These are phyloP conservation scores for Porodaedalea pini DNA, from an alignment of 1,284 basidiomycete genomes.

Conservation along the genomic window DNA sequence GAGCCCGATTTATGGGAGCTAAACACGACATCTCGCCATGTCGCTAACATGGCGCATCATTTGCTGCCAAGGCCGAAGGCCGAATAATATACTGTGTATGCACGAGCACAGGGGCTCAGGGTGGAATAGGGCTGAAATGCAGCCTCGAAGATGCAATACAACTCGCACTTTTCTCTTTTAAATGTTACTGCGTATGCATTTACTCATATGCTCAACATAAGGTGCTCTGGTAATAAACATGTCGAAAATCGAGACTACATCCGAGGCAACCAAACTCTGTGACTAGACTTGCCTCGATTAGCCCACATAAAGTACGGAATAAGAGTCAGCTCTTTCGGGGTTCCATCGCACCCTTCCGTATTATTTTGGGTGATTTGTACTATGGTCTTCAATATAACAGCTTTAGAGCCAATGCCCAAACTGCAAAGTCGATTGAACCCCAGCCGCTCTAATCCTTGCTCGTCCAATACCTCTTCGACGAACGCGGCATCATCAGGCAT, in stretches of 20 bases:
- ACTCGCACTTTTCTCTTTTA: too few relatives aligned
- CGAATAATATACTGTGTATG: background rate
- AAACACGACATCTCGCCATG: background rate
- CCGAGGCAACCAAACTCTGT: conserved; percentile 25
- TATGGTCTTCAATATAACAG: conserved; percentile 2
- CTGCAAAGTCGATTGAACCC: conserved; percentile 10
- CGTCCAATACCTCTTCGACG: conserved; percentile 13
- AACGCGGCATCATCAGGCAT: conserved; percentile 12
- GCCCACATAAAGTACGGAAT: conserved; percentile 26
- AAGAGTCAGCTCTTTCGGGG: conserved; percentile 11
- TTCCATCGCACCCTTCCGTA: background rate
- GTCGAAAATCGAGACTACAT: background rate
- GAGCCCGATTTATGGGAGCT: background rate
- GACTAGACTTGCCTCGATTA: conserved; percentile 23
- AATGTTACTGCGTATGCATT: too few relatives aligned
- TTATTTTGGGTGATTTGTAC: background rate
- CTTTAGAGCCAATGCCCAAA: background rate
- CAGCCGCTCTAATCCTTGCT: conserved; percentile 2
- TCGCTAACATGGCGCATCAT: background rate
- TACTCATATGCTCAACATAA: too few relatives aligned
- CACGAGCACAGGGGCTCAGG: too few relatives aligned
- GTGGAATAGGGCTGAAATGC: too few relatives aligned
- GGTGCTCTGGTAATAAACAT: background rate
- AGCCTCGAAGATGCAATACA: too few relatives aligned
- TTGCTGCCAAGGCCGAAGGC: background rate